A percentile compares a stretch with the other conserved stretches of the same genome.
phyloP scores from a whole-genome alignment of 352 stramenopile genomes.

The Globisporangium yorkense region DNA sequence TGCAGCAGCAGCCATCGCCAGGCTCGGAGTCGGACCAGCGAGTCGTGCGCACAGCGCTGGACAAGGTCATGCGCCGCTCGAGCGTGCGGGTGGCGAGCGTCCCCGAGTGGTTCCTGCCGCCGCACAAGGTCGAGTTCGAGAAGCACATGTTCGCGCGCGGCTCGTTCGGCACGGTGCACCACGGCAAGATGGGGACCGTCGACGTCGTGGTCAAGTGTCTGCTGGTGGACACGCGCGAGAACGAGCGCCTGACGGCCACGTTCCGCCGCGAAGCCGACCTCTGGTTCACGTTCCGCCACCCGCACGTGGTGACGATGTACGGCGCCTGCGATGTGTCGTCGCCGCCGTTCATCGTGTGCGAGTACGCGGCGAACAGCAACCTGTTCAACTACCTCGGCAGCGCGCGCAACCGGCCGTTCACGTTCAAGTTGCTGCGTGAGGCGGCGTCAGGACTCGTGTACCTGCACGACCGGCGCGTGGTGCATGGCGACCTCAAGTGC shows the following conservation, averaged over 20 bases:
- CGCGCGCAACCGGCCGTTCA: not conserved
- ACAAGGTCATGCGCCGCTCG: constrained; percentile 4
- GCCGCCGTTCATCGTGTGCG: constrained; percentile 7
- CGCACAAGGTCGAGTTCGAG: constrained; percentile 5
- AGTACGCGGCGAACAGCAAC: constrained; percentile 1
- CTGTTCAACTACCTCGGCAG: not conserved
- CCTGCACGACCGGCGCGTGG: constrained; percentile 30
- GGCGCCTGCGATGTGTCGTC: constrained; percentile 11
- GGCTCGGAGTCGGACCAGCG: not conserved
- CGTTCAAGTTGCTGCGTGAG: constrained; percentile 1
- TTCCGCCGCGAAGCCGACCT: constrained; percentile 6
- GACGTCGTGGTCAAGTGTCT: constrained; percentile 10
- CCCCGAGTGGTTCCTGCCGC: not conserved
- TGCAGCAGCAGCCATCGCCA: not conserved
- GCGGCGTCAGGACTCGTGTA: constrained; percentile 28
- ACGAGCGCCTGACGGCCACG: not conserved
- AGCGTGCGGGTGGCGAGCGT: not conserved
- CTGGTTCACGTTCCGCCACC: constrained; percentile 11
- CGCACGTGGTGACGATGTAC: constrained; percentile 12
- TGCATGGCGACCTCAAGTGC: constrained; percentile 82
- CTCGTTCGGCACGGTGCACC: constrained; percentile 1
- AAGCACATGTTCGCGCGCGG: not conserved
- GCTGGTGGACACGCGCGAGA: not conserved
- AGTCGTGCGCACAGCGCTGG: not conserved
- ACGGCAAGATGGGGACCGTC: not conserved